Conservation (phyloP, 2,329 filamentous ascomycete species). For the Elsinoe perseae region DNA sequence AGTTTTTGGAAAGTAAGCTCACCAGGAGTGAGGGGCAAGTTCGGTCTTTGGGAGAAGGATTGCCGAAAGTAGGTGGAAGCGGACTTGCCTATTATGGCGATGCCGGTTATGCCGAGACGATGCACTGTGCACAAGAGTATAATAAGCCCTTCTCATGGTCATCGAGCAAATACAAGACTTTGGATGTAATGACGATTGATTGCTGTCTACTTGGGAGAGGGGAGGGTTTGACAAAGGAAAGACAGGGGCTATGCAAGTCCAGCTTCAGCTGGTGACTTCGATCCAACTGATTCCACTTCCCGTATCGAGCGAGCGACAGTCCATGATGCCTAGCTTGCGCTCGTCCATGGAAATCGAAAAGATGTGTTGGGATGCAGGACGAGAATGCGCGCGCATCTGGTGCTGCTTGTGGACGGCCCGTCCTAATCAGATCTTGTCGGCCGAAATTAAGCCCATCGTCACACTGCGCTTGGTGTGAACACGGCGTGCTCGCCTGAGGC, state of each 20-base stretch:
- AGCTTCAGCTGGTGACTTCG: background rate
- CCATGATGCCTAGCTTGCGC: background rate
- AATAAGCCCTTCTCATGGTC: background rate
- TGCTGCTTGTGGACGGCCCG: too few relatives aligned
- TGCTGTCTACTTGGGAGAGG: constrained; percentile 13
- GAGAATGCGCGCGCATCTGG: too few relatives aligned
- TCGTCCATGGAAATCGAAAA: background rate
- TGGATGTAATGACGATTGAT: background rate
- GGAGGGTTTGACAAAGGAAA: constrained; percentile 13
- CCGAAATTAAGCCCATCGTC: background rate
- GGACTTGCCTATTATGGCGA: background rate
- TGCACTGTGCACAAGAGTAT: background rate
- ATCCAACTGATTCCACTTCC: background rate
- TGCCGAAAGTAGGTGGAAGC: background rate
- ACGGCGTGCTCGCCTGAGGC: background rate
- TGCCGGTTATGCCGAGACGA: background rate
- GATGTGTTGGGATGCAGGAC: too few relatives aligned
- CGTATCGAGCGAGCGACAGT: background rate
- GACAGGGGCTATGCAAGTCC: background rate
- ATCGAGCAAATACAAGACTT: background rate
- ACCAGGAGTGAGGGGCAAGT: background rate
- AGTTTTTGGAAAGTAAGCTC: background rate
- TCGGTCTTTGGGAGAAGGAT: background rate
- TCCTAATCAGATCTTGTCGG: background rate
- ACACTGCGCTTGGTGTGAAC: background rate